These are phyloP conservation scores for Cyclocybe aegerita DNA, from an alignment of 768 basidiomycete genomes.

Conservation along the genomic window DNA sequence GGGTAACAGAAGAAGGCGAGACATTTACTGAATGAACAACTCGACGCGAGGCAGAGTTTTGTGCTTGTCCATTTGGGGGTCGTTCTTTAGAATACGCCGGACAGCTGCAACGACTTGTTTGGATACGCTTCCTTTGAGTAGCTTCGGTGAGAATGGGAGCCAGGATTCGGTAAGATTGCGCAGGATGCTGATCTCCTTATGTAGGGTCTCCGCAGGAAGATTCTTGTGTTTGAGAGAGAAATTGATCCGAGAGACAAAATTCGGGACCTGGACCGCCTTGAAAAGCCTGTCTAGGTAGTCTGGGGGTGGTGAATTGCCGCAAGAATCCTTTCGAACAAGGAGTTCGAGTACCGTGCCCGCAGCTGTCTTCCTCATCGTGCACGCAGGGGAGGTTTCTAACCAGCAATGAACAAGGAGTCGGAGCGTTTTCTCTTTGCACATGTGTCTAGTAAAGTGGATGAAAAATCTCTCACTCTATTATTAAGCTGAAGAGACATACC, in stretches of 20 bases:
- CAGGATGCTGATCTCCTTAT: neutral
- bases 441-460: too few species aligned
- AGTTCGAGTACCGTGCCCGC: neutral
- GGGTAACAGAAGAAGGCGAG: too few species aligned
- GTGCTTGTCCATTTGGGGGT: neutral
- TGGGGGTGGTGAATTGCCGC: neutral
- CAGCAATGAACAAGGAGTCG: slow-evolving; percentile 4
- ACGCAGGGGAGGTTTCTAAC: neutral
- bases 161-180: neutral
- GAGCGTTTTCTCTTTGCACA: slow-evolving; percentile 3
- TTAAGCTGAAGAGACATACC: neutral
- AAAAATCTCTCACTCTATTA: too few species aligned
- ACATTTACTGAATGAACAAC: too few species aligned
- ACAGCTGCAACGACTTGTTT: slow-evolving; percentile 1
- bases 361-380: neutral
- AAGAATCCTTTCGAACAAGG: too few species aligned
- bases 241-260: slow-evolving; percentile 4
- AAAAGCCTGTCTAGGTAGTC: neutral
- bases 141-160: neutral
- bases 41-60: neutral
- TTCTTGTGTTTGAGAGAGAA: slow-evolving; percentile 1
- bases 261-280: slow-evolving; percentile 3
- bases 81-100: neutral
- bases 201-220: neutral
- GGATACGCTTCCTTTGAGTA: neutral